phyloP scores from a whole-genome alignment of 164 flowering plant species.

The Chloranthus sessilifolius region DNA sequence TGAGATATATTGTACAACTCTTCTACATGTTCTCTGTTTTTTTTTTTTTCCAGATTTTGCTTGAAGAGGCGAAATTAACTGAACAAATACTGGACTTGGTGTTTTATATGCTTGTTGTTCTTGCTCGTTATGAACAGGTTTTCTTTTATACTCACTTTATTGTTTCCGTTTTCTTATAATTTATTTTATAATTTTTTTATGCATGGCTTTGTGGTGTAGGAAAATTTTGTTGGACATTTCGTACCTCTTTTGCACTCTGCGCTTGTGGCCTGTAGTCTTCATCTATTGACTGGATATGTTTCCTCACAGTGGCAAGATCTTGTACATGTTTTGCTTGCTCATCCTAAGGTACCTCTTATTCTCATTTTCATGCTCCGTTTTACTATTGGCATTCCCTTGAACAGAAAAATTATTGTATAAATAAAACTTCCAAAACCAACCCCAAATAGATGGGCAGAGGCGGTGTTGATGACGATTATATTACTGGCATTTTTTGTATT shows the following conservation, averaged over 20 bases:
- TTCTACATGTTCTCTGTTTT: not conserved
- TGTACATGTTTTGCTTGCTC: slow-evolving; percentile 67
- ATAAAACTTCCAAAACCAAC: too few species aligned
- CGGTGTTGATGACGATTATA: not conserved
- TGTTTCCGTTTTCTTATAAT: slow-evolving; percentile 5
- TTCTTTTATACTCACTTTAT: slow-evolving; percentile 1
- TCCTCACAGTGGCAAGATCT: slow-evolving; percentile 88
- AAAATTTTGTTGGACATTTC: slow-evolving; percentile 24
- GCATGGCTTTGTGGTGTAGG: slow-evolving; percentile 38
- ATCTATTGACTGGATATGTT: slow-evolving; percentile 63
- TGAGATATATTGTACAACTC: too few species aligned
- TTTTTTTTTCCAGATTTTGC: slow-evolving; percentile 59
- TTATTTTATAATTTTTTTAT: slow-evolving; percentile 3
- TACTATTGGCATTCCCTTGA: too few species aligned
- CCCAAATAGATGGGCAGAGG: too few species aligned
- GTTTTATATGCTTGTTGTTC: slow-evolving; percentile 53
- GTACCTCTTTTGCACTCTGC: slow-evolving; percentile 63
- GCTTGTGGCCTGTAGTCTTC: slow-evolving; percentile 68
- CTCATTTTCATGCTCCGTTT: not conserved
- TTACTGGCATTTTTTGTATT: not conserved
- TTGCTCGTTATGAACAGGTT: slow-evolving; percentile 65
- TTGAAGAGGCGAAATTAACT: slow-evolving; percentile 77
- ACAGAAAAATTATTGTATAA: too few species aligned
- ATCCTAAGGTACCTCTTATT: slow-evolving; percentile 63
- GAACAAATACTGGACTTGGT: slow-evolving; percentile 87